Conservation (phyloP, 345 rosid species). For the Corymbia maculata region DNA sequence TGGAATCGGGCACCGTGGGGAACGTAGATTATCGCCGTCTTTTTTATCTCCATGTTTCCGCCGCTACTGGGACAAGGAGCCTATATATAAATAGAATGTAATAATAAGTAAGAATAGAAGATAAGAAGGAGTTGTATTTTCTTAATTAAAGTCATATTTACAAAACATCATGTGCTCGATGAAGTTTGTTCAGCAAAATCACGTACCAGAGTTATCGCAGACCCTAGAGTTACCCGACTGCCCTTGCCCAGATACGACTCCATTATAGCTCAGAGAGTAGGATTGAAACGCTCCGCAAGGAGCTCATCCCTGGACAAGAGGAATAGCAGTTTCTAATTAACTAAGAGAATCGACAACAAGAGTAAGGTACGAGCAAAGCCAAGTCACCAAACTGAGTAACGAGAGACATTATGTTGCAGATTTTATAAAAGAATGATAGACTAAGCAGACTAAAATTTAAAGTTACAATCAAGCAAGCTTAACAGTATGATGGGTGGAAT, state of each 20-base stretch:
- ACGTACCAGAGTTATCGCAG: neutral
- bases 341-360: neutral
- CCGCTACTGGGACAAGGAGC: too few relatives aligned
- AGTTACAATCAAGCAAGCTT: neutral
- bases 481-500: neutral
- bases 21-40: too few relatives aligned
- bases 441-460: neutral
- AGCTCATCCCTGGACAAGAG: neutral
- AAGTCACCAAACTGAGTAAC: neutral
- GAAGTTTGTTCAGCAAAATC: neutral
- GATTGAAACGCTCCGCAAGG: slow-evolving; percentile 3
- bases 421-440: neutral
- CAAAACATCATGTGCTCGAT: neutral
- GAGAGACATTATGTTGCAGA: neutral
- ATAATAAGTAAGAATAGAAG: too few relatives aligned
- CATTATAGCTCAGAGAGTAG: neutral
- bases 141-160: neutral
- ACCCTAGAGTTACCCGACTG: neutral
- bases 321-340: neutral
- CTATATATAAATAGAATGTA: too few relatives aligned
- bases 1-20: too few relatives aligned
- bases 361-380: neutral
- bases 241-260: neutral
- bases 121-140: neutral
- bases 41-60: too few relatives aligned